Evolutionary conservation across 257 asterid species (phyloP), one percentile per base, ranked within the genome.

Genomic region (Scutellaria baicalensis): DNA sequence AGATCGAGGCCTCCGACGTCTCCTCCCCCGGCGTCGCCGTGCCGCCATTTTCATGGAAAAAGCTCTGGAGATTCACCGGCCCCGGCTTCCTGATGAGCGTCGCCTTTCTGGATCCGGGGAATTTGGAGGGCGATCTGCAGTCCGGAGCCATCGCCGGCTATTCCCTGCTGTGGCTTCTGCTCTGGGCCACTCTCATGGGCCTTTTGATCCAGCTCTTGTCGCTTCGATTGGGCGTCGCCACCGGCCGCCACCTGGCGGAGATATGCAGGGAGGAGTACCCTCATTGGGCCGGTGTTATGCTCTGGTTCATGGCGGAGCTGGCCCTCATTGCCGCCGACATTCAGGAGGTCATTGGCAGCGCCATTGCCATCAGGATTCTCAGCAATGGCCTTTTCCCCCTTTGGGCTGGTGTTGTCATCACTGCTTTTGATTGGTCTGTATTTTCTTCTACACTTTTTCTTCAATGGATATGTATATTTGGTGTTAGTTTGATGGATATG

Each of bases 331-430:
- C 83, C 3, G 95, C 95, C 11, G 90, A 88, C 62, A 86, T 86
- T 77, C 96, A 88, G 74, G 96, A 88, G 82, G 93, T 88, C 7
- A 88, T 88, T 36, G 96, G 96, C 43, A 88, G 96, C 59, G 96
- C 93, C 6, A 86, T 88, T 49, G 96, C 96, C 12, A 86, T 86
- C 23, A 79, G 55, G 81, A 86, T 88, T 64, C 75, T 86, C 17
- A 82, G 89, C 74, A 72, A 71, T 40, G 93, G 92, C 31, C 42
- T 73, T 38, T 45, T 88, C 40, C 93, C 96, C 47, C 86, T 88
- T 48, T 86, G 96, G 96, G 96, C 91, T 35, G 93, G 96, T 21
- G 92, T 85, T n/a, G 67, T 88, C 8, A 78, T 88, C 66, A 88
- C 96, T 57, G 93, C 90, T 48, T 83, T 70, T 64, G 93, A 88